phyloP scores from a whole-genome alignment of 1,139 yeast genomes.

The Saccharomyces hybrid region DNA sequence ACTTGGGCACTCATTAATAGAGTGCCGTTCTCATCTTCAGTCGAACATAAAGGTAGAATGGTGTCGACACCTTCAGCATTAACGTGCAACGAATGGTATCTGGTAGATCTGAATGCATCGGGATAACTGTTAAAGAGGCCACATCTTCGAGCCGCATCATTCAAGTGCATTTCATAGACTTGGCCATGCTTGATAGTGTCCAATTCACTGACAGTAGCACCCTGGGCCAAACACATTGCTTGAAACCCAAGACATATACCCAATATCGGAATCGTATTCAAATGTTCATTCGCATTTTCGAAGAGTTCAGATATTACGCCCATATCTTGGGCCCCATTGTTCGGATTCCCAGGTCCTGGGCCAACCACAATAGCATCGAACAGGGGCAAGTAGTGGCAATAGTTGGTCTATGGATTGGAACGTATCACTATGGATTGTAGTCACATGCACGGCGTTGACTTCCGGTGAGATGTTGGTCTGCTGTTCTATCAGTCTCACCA shows the following conservation, averaged over 20 bases:
- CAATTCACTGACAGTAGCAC: slow-evolving; percentile 49
- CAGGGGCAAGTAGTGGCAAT: slow-evolving; percentile 30
- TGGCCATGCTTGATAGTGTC: slow-evolving; percentile 78
- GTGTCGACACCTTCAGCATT: slow-evolving; percentile 16
- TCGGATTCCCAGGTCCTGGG: slow-evolving; percentile 96
- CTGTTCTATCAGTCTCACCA: slow-evolving; percentile 54
- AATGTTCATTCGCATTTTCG: slow-evolving; percentile 8
- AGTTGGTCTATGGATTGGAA: slow-evolving; percentile 39
- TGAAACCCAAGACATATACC: slow-evolving; percentile 96
- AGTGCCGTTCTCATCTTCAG: slow-evolving; percentile 34
- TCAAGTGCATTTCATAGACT: slow-evolving; percentile 40
- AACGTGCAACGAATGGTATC: slow-evolving; percentile 84
- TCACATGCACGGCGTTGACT: slow-evolving; percentile 50
- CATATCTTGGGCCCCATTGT: slow-evolving; percentile 46
- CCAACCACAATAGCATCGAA: slow-evolving; percentile 82
- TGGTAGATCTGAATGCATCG: slow-evolving; percentile 52
- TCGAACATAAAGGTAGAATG: slow-evolving; percentile 50
- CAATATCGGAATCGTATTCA: slow-evolving; percentile 51
- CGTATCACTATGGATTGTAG: slow-evolving; percentile 71
- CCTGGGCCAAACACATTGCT: slow-evolving; percentile 61
- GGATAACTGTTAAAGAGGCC: slow-evolving; percentile 38
- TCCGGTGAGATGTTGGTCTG: slow-evolving; percentile 12
- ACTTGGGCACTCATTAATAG: slow-evolving; percentile 79
- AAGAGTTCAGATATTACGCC: slow-evolving; percentile 55
- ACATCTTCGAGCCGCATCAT: slow-evolving; percentile 33